Evolutionary conservation across 2,329 filamentous ascomycete species (phyloP), one percentile per base, ranked within the genome.

Genomic region (Alternaria sp.): DNA sequence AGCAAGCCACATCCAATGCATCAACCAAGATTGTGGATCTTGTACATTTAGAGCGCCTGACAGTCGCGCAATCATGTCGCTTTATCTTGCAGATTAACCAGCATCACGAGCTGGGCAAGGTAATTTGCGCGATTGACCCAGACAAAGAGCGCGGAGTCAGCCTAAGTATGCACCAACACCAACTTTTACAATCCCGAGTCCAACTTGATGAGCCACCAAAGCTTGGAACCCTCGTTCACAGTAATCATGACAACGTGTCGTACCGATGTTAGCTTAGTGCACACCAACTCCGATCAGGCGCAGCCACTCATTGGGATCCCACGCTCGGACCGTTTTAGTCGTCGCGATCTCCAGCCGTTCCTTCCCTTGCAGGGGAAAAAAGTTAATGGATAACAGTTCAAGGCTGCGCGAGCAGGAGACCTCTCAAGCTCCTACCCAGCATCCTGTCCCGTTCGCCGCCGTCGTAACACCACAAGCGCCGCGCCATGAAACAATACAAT

Each of bases 381-480:
- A 23, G 31, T 31, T n/a, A 29, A 33, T 45, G 44, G 17, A 45
- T 31, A 34, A 49, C 34, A 41, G 28, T 49, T 56, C 33, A 28
- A 60, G 14, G 40, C 41, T 41, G 21, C 26, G 28, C 11, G 42
- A 31, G 42, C 37, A 46, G 29, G 37, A 50, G 45, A 55, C 36
- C 26, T 11, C n/a, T 39, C 40, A 40, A 55, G 56, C 51, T 49
- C 17, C 21, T 42, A 54, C 52, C 28, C 45, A 42, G 40, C 17
- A 37, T 33, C 55, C 46, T 37, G 44, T 53, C 58, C 54, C 50
- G 36, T 50, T 34, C n/a, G 54, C 49, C 48, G 39, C 40, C 44
- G 45, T 58, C 45, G 49, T 41, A 42, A 40, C 45, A 48, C n/a
- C 49, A 39, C 50, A 54, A 49, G 54, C 40, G 58, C 54, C 23